Conservation (phyloP, 2,329 filamentous ascomycete species). For the Lachnellula willkommii region DNA sequence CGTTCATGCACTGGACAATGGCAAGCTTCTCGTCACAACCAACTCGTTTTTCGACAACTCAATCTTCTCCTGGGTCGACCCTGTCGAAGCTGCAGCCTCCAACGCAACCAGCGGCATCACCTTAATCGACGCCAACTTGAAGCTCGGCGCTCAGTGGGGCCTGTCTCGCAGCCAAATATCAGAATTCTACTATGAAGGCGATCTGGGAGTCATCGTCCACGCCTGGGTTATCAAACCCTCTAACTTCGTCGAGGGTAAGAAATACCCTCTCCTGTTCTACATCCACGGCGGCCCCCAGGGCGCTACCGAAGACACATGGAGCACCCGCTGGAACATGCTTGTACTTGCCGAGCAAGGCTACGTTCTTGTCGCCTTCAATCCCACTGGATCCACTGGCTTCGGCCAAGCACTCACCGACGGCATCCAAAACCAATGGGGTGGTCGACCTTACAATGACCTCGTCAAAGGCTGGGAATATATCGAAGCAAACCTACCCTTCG, state of each 20-base stretch:
- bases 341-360: conserved; percentile 84
- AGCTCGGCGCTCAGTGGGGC: conserved; percentile 15
- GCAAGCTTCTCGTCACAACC: conserved; percentile 50
- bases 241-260: conserved; percentile 51
- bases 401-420: conserved; percentile 65
- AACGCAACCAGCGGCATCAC: conserved; percentile 20
- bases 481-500: conserved; percentile 54
- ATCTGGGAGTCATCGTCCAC: conserved; percentile 26
- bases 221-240: conserved; percentile 61
- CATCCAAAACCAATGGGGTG: conserved; percentile 42
- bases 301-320: conserved; percentile 71
- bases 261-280: conserved; percentile 20
- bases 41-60: conserved; percentile 66
- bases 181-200: conserved; percentile 23
- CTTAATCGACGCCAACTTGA: conserved; percentile 18
- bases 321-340: conserved; percentile 76
- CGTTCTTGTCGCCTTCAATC: conserved; percentile 72
- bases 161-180: conserved; percentile 19
- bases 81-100: conserved; percentile 7
- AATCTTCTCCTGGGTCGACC: conserved; percentile 50
- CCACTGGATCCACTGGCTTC: conserved; percentile 74
- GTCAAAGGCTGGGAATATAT: conserved; percentile 72
- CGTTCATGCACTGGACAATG: conserved; percentile 28
- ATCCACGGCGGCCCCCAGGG: conserved; percentile 77
- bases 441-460: conserved; percentile 68